Percentiles rank a stretch among this genome's conserved stretches.
Evolutionary conservation across 306 rosid genomes (phyloP).

Genomic region (Sicyos edulis): DNA sequence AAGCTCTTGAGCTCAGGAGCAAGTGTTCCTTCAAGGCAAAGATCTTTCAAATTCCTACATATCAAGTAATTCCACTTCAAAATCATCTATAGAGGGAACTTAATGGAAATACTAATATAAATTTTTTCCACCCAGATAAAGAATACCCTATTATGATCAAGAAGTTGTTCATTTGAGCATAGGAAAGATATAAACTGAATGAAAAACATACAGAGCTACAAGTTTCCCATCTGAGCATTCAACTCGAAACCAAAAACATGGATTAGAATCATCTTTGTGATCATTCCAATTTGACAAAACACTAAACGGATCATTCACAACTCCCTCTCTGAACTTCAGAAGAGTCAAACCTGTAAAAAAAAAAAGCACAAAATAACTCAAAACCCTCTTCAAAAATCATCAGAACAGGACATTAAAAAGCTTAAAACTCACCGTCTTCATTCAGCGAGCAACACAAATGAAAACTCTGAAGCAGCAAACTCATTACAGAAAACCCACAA

Average conservation of each 20-base stretch:
- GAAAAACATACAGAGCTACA: slow-evolving; percentile 56
- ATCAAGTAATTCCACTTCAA: slow-evolving; percentile 23
- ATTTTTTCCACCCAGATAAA: not conserved
- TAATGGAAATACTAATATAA: not conserved
- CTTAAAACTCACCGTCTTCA: slow-evolving; percentile 53
- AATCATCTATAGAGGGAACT: slow-evolving; percentile 8
- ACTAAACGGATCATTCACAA: slow-evolving; percentile 63
- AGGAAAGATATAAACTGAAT: not conserved
- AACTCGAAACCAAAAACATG: slow-evolving; percentile 79
- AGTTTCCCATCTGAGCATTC: slow-evolving; percentile 73
- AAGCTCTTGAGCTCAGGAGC: slow-evolving; percentile 57
- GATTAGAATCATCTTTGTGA: slow-evolving; percentile 41
- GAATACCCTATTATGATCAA: not conserved
- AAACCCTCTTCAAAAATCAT: slow-evolving; percentile 4
- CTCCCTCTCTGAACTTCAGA: slow-evolving; percentile 58
- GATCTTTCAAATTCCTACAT: slow-evolving; percentile 65
- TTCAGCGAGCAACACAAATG: slow-evolving; percentile 58
- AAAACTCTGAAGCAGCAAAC: slow-evolving; percentile 44
- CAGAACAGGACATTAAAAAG: not conserved
- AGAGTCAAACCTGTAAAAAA: slow-evolving; percentile 64
- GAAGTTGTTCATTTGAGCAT: not conserved
- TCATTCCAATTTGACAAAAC: slow-evolving; percentile 72
- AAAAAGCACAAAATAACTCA: slow-evolving; percentile 11
- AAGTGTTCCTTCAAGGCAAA: slow-evolving; percentile 74
- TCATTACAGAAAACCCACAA: slow-evolving; percentile 26